These are phyloP conservation scores for Hawksworthiomyces lignivorus DNA, from an alignment of 2,329 filamentous ascomycete species.

Conservation along the genomic window DNA sequence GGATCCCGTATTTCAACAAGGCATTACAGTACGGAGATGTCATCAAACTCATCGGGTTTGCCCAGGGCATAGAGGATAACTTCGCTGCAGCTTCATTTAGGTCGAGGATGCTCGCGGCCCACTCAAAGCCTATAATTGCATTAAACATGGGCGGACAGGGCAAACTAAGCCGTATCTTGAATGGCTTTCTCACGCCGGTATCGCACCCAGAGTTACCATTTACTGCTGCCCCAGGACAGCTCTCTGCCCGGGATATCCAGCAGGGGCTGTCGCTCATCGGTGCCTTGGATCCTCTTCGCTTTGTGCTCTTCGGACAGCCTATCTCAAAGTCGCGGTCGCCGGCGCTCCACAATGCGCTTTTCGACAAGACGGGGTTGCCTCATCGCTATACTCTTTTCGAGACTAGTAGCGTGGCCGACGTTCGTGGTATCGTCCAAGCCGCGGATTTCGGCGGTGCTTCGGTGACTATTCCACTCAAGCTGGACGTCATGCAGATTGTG, in stretches of 20 bases:
- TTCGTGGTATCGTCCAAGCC: constrained; percentile 58
- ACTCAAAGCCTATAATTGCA: constrained; percentile 79
- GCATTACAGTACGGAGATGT: constrained; percentile 86
- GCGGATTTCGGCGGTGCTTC: constrained; percentile 84
- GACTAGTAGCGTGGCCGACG: constrained; percentile 55
- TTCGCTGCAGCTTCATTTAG: constrained; percentile 79
- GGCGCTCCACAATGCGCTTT: constrained; percentile 81
- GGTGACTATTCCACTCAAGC: constrained; percentile 90
- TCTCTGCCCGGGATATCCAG: constrained; percentile 84
- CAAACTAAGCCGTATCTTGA: constrained; percentile 83
- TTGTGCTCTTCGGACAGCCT: constrained; percentile 83
- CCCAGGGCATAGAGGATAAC: constrained; percentile 73
- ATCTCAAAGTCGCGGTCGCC: constrained; percentile 78
- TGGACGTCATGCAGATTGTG: constrained; percentile 74
- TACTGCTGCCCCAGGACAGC: constrained; percentile 87
- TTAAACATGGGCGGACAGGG: constrained; percentile 91
- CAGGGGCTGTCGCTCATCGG: constrained; percentile 71
- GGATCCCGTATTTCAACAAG: constrained; percentile 83
- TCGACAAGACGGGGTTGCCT: constrained; percentile 68
- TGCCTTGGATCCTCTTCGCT: constrained; percentile 65
- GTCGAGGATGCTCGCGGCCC: constrained; percentile 60
- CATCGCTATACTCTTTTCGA: constrained; percentile 74
- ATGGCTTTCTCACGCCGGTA: constrained; percentile 90
- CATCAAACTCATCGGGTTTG: constrained; percentile 87
- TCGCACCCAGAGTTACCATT: constrained; percentile 84